phyloP scores from a whole-genome alignment of 257 asterid genomes.

The Voacanga thouarsii region DNA sequence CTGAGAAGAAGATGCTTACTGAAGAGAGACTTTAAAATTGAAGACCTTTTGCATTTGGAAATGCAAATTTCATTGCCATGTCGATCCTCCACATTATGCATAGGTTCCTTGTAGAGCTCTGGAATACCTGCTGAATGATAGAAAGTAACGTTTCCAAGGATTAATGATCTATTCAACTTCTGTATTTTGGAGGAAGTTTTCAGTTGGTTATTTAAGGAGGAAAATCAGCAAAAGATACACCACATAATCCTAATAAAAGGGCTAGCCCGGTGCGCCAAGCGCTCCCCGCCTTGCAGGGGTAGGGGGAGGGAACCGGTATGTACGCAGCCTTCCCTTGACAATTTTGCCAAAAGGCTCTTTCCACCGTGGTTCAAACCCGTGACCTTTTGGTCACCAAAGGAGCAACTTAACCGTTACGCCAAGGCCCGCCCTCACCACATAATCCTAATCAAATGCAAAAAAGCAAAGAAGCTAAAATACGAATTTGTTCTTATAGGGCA shows the following conservation, averaged over 20 bases:
- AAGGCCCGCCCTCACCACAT: no score
- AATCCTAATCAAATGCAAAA: background rate
- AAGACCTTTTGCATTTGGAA: background rate
- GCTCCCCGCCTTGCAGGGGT: no score
- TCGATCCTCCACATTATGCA: background rate
- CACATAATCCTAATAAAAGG: background rate
- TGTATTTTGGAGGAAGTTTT: background rate
- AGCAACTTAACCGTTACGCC: no score
- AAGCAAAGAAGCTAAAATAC: background rate
- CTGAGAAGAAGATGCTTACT: background rate
- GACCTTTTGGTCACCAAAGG: no score
- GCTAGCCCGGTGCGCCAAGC: no score
- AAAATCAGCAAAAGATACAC: background rate
- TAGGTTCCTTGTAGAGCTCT: background rate
- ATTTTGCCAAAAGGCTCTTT: no score
- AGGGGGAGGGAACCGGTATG: no score
- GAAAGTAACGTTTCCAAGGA: background rate
- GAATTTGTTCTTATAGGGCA: no score
- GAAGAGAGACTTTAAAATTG: background rate
- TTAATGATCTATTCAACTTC: background rate
- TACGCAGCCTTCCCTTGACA: no score
- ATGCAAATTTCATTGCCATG: background rate
- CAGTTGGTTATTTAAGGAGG: background rate
- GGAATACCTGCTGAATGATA: background rate
- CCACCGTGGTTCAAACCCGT: no score